Base-by-base conservation (phyloP, 225 moss, liverwort and hornwort genomes). In the Polytrichum formosum region DNA sequence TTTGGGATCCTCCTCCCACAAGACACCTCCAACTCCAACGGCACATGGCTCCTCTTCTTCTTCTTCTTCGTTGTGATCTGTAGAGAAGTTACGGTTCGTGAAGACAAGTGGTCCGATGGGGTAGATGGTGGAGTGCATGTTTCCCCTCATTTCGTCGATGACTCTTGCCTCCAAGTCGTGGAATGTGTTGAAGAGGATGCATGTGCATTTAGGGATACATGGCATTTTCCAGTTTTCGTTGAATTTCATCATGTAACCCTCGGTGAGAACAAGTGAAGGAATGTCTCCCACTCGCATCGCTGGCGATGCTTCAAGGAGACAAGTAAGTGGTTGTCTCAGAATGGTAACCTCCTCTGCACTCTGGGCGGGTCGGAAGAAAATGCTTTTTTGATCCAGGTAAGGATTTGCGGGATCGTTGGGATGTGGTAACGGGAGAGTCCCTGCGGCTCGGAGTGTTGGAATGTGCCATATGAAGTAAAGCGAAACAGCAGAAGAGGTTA, bases 351-450 rank as follows among this genome's bases (percentile, higher is more conserved):
- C 78, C 4, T n/a, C 68, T 1, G 30, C 30, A 28, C 72, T 75
- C 33, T n/a, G 78, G 10, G 78, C 54, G 4, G 62, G 13, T 25
- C 17, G 46, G 1, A 78, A 26, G 1, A 4, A 6, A 5, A 56
- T 0, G 2, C 0, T 21, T 0, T 7, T 3, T 2, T 56, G 31
- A 17, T 75, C 59, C 0, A 61, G 46, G 2, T 78, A 61, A 19
- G 73, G 78, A 31, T 18, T 18, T 27, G 72, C 21, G 13, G 8
- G 53, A 6, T 63, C 61, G 20, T 75, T 53, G 54, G 71, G 73
- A 29, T 56, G 72, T 6, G 79, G 85, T 18, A 85, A 25, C 2
- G 81, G 79, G 13, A 81, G 76, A 7, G 74, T 7, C 23, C 71
- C 53, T 4, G 55, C 26, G 1, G 79, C 27, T 13, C 66, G 0